Conservation (phyloP, 108 stramenopile genomes). For the Cyclotella kingstonii region DNA sequence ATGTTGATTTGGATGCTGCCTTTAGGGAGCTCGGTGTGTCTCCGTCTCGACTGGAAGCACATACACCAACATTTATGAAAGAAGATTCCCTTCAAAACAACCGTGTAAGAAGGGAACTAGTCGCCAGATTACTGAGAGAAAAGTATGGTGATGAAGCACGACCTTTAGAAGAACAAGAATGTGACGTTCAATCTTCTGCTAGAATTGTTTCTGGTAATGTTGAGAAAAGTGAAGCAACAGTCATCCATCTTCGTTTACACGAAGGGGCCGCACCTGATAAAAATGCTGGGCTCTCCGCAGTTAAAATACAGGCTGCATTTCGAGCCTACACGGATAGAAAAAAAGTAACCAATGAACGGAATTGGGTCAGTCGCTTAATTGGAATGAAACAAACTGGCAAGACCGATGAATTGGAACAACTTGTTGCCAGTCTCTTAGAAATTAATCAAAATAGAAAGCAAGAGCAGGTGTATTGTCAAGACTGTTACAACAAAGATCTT, state of each 20-base stretch:
- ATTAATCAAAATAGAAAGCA: conserved; percentile 61
- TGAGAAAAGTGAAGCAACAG: no score
- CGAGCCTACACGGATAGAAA: conserved; percentile 46
- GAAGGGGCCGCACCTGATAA: neutral
- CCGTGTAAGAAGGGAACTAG: conserved; percentile 46
- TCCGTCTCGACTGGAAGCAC: conserved; percentile 69
- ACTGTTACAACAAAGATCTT: conserved; percentile 68
- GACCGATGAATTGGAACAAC: conserved; percentile 17
- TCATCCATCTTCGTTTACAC: neutral
- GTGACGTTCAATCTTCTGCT: neutral
- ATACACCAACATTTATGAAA: conserved; percentile 66
- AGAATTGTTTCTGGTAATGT: neutral
- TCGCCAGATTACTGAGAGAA: conserved; percentile 50
- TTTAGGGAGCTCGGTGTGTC: conserved; percentile 71
- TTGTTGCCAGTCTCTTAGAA: conserved; percentile 51
- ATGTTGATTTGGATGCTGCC: conserved; percentile 65
- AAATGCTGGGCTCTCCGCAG: conserved; percentile 52
- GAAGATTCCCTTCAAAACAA: conserved; percentile 43
- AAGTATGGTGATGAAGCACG: conserved; percentile 47
- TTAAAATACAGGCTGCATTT: conserved; percentile 61
- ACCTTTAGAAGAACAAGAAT: conserved; percentile 40
- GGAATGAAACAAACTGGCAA: conserved; percentile 57
- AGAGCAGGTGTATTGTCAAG: conserved; percentile 72
- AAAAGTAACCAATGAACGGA: conserved; percentile 19
- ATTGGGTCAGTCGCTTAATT: conserved; percentile 55